A percentile compares a stretch with the other conserved stretches of the same genome.
Evolutionary conservation across 108 stramenopile species (phyloP).

Genomic region (Cyclotella distinguenda): DNA sequence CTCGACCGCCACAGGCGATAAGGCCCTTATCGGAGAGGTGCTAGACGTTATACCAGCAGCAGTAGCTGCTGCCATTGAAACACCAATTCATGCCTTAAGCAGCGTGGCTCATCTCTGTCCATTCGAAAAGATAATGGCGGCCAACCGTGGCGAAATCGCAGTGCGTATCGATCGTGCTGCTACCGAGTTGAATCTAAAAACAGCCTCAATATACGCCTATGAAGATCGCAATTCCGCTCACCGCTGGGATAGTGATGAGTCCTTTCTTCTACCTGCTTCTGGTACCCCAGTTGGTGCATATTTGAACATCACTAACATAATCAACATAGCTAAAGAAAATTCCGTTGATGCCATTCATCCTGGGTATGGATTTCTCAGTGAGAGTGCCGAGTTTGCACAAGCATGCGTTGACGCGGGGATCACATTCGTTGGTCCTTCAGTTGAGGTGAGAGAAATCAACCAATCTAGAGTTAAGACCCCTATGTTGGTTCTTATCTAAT

Average conservation of each 20-base stretch:
- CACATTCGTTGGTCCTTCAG: conserved; percentile 50
- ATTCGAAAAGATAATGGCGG: conserved; percentile 42
- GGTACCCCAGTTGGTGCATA: conserved; percentile 74
- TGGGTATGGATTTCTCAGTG: conserved; percentile 84
- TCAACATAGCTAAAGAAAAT: conserved; percentile 57
- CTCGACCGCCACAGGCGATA: neutral
- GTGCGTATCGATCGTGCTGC: conserved; percentile 35
- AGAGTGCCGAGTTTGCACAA: conserved; percentile 69
- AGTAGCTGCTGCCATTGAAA: conserved; percentile 1
- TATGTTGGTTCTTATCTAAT: too few species aligned
- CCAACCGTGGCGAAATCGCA: conserved; percentile 45
- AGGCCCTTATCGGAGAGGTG: conserved; percentile 1
- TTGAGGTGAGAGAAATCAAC: conserved; percentile 9
- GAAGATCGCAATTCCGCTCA: conserved; percentile 45
- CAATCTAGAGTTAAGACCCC: too few species aligned
- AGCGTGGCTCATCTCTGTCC: conserved; percentile 10
- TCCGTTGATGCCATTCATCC: conserved; percentile 60
- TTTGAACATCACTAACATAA: conserved; percentile 58
- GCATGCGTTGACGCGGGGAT: conserved; percentile 49
- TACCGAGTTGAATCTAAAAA: conserved; percentile 37
- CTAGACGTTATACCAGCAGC: conserved; percentile 1
- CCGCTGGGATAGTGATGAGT: conserved; percentile 42
- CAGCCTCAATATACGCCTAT: conserved; percentile 38
- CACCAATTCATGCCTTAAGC: neutral
- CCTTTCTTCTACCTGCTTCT: conserved; percentile 39